These are phyloP conservation scores for Psilocybe mexicana DNA, from an alignment of 1,284 basidiomycete genomes.

Conservation along the genomic window DNA sequence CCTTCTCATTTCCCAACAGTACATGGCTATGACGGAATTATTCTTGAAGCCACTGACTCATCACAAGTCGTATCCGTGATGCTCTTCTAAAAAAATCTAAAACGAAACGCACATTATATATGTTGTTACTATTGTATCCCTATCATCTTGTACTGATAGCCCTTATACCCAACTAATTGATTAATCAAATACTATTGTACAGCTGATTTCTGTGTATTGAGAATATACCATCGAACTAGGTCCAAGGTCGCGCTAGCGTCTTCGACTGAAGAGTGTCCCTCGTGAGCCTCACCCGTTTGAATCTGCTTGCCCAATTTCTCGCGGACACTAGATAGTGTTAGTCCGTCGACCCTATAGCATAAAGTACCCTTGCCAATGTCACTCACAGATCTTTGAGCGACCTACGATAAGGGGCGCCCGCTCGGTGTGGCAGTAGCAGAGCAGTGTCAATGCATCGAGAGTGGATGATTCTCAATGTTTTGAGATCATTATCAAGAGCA, in stretches of 20 bases:
- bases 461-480: constrained; percentile 84
- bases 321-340: constrained; percentile 52
- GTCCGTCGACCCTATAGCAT: neutral
- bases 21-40: constrained; percentile 80
- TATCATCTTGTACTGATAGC: too few relatives aligned
- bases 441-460: constrained; percentile 82
- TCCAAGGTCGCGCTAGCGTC: constrained; percentile 85
- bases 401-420: constrained; percentile 76
- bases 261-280: constrained; percentile 84
- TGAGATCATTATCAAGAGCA: constrained; percentile 88
- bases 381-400: constrained; percentile 79
- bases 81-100: constrained; percentile 50
- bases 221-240: constrained; percentile 73
- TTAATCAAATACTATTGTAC: constrained; percentile 7
- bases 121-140: neutral
- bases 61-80: constrained; percentile 76
- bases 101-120: neutral
- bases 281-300: constrained; percentile 69
- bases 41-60: constrained; percentile 77
- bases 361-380: neutral
- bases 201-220: constrained; percentile 49
- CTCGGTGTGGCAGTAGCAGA: constrained; percentile 78
- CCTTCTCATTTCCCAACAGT: constrained; percentile 42
- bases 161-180: neutral
- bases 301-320: constrained; percentile 78